These are phyloP conservation scores for Leonotis leonurus DNA, from an alignment of 257 asterid species.

Conservation along the genomic window DNA sequence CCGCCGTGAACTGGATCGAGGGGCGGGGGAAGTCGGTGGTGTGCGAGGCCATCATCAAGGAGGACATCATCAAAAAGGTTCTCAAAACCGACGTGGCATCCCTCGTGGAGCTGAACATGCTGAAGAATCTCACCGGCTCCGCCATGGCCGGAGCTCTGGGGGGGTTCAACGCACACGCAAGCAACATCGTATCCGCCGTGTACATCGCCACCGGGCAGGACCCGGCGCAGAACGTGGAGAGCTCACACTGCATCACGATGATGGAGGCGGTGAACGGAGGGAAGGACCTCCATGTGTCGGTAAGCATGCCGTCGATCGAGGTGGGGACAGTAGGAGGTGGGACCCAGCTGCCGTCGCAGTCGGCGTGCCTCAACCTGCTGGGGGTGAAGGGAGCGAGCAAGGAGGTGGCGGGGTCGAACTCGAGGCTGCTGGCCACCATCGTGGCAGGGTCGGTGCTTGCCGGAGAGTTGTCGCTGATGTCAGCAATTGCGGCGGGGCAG, in stretches of 20 bases:
- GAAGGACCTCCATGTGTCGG: constrained; percentile 39
- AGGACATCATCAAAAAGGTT: constrained; percentile 29
- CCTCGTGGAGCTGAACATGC: constrained; percentile 37
- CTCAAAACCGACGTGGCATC: constrained; percentile 34
- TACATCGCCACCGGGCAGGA: constrained; percentile 40
- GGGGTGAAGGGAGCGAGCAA: constrained; percentile 45
- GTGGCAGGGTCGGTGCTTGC: constrained; percentile 40
- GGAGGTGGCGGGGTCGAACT: constrained; percentile 35
- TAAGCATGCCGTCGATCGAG: constrained; percentile 42
- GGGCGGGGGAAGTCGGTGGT: constrained; percentile 40
- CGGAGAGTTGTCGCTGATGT: constrained; percentile 44
- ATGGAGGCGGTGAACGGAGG: constrained; percentile 36
- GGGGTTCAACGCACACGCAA: constrained; percentile 42
- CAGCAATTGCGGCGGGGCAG: constrained; percentile 35
- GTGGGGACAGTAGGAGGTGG: constrained; percentile 46
- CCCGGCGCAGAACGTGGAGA: constrained; percentile 39
- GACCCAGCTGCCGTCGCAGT: constrained; percentile 40
- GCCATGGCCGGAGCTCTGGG: constrained; percentile 45
- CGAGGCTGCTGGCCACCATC: constrained; percentile 32
- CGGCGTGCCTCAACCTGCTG: constrained; percentile 43
- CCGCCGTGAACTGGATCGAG: constrained; percentile 40
- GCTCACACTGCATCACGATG: constrained; percentile 42
- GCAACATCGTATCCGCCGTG: constrained; percentile 35
- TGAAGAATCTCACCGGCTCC: constrained; percentile 33
- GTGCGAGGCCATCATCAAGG: constrained; percentile 31